phyloP scores from a whole-genome alignment of 2,329 filamentous ascomycete species.

The Cladosporium sp. region DNA sequence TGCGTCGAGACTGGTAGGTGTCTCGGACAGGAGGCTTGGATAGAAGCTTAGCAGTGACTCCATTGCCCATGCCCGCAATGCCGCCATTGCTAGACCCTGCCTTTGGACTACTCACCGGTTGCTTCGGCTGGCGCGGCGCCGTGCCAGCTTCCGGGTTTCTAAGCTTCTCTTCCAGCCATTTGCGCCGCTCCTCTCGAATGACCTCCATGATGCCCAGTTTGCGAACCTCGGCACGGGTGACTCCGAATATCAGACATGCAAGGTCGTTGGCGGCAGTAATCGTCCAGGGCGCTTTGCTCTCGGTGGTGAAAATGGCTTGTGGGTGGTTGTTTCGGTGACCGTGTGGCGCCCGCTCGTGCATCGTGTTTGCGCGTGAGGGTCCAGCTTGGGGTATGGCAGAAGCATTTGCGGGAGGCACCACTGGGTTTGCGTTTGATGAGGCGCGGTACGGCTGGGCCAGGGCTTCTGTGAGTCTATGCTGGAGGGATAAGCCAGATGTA shows the following conservation, averaged over 20 bases:
- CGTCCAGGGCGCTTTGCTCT: slow-evolving; percentile 84
- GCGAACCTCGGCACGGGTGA: slow-evolving; percentile 90
- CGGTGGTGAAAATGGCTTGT: slow-evolving; percentile 97
- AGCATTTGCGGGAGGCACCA: slow-evolving; percentile 26
- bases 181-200: slow-evolving; percentile 80
- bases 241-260: slow-evolving; percentile 96
- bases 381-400: slow-evolving; percentile 26
- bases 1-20: slow-evolving; percentile 51
- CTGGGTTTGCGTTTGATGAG: slow-evolving; percentile 45
- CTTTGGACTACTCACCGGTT: slow-evolving; percentile 31
- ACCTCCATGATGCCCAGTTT: slow-evolving; percentile 95
- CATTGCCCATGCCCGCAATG: slow-evolving; percentile 64
- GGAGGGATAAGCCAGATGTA: slow-evolving; percentile 66
- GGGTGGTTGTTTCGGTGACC: slow-evolving; percentile 89
- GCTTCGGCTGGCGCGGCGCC: slow-evolving; percentile 17
- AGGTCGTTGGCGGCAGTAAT: slow-evolving; percentile 95
- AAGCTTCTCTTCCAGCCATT: slow-evolving; percentile 86
- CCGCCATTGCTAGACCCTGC: slow-evolving; percentile 24
- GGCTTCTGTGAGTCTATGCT: slow-evolving; percentile 79
- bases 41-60: slow-evolving; percentile 82
- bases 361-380: slow-evolving; percentile 30
- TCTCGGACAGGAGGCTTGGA: slow-evolving; percentile 70
- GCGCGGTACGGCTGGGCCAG: slow-evolving; percentile 75
- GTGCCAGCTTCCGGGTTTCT: slow-evolving; percentile 53
- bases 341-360: slow-evolving; percentile 53